A percentile compares a stretch with the other conserved stretches of the same genome.
Evolutionary conservation across 371 early-diverging fungal species (phyloP).

Genomic region (Actinomucor elegans): DNA sequence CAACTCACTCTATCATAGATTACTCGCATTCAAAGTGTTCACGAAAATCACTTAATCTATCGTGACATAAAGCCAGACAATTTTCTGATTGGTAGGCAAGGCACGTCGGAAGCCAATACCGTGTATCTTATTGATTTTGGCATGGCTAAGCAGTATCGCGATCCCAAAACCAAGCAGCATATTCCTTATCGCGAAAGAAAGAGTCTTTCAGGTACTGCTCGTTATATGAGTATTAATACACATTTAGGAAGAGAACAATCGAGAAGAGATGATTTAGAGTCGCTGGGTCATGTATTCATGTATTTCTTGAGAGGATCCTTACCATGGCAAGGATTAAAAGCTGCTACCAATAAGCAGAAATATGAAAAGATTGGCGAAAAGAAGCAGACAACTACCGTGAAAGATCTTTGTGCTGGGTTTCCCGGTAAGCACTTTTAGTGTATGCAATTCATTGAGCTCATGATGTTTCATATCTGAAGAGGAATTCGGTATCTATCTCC

Average conservation of each 20-base stretch:
- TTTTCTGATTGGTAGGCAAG: slow-evolving; percentile 91
- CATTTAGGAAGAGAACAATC: slow-evolving; percentile 93
- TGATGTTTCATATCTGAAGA: slow-evolving; percentile 15
- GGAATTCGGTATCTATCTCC: slow-evolving; percentile 85
- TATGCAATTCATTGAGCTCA: too few relatives aligned
- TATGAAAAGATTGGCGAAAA: slow-evolving; percentile 97
- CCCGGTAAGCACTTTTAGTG: slow-evolving; percentile 54
- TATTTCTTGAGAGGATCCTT: slow-evolving; percentile 95
- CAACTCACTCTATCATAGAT: slow-evolving; percentile 57
- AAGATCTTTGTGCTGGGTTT: slow-evolving; percentile 87
- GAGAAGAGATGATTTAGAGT: slow-evolving; percentile 97
- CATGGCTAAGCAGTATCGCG: slow-evolving; percentile 95
- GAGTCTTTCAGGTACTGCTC: slow-evolving; percentile 94
- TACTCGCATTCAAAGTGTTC: slow-evolving; percentile 87
- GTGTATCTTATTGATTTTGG: slow-evolving; percentile 95
- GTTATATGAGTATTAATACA: slow-evolving; percentile 95
- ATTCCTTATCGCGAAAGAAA: slow-evolving; percentile 93
- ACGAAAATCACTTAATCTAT: slow-evolving; percentile 94
- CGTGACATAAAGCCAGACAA: slow-evolving; percentile 99
- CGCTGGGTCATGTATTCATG: slow-evolving; percentile 97
- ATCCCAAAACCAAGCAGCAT: slow-evolving; percentile 92
- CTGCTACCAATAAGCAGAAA: slow-evolving; percentile 96
- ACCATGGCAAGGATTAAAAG: slow-evolving; percentile 98
- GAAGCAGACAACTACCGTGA: slow-evolving; percentile 85
- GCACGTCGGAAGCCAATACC: slow-evolving; percentile 60